Base-by-base conservation (phyloP, 2,329 filamentous ascomycete species). In the Hypoxylon sp. region DNA sequence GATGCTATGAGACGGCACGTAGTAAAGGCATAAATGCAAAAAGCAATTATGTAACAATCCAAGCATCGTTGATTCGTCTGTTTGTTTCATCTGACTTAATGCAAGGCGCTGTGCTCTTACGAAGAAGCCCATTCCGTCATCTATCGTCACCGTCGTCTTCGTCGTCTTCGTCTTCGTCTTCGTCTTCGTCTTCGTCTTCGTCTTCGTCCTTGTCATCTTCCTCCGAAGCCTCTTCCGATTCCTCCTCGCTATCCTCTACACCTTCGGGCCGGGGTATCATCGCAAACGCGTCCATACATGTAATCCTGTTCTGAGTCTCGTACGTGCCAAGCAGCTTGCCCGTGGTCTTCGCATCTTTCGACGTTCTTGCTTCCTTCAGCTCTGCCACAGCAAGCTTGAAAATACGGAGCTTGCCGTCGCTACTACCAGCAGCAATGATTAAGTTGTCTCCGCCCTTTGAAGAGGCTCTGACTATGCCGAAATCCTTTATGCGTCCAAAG, bases 231-330 rank as follows among this genome's bases (percentile, higher is more conserved):
- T 69, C 67, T 21, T 69, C 69, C 13, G 58, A 60, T 27, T 72
- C 71, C 35, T 72, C 69, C 23, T 85, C 85, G 68, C 81, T 84
- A 15, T 84, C 85, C 66, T 86, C 86, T 40, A 80, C 78, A 18
- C 82, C 83, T 35, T 87, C 85, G 13, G 85, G 83, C 42, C 82
- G 79, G 67, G 87, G 83, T 73, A 90, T 83, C 91, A 98, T 96
- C 62, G 91, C 79, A 77, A 96, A 98, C 18, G 89, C 89, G 67
- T 86, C 87, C 69, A 98, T 72, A 72, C 95, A 98, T 31, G 93
- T 98, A 65, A 98, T 92, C 54, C 95, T 82, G 72, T 94, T 93
- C 41, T 88, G 87, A 18, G 93, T 97, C 74, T 93, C 89, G 69
- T 95, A 95, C 26, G 84, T 87, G 13, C 88, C 92, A 40, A 97